phyloP scores from a whole-genome alignment of 352 stramenopile species.

The Stramenopiles sp. region DNA sequence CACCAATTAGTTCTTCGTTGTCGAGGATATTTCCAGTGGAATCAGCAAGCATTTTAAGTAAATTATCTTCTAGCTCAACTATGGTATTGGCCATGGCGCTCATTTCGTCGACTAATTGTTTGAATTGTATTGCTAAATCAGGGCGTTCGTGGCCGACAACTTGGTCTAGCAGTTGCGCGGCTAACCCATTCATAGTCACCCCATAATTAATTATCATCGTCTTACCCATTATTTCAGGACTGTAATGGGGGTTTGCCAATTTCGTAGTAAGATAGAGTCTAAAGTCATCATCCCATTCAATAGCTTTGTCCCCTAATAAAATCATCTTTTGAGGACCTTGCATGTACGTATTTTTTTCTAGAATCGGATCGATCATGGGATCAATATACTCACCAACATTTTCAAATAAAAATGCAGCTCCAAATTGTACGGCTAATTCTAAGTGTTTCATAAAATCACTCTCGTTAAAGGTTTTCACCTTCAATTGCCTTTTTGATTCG shows the following conservation, averaged over 20 bases:
- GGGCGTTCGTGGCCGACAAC: conserved; percentile 72
- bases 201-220: conserved; percentile 89
- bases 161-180: conserved; percentile 76
- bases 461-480: conserved; percentile 73
- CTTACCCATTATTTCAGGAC: conserved; percentile 81
- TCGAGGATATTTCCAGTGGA: conserved; percentile 76
- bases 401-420: conserved; percentile 81
- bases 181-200: conserved; percentile 67
- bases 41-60: conserved; percentile 64
- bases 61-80: conserved; percentile 68
- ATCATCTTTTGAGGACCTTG: conserved; percentile 67
- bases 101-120: conserved; percentile 70
- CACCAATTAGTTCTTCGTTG: conserved; percentile 80
- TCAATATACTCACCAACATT: conserved; percentile 80
- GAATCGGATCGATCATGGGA: conserved; percentile 72
- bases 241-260: conserved; percentile 77
- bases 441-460: conserved; percentile 82
- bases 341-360: conserved; percentile 76
- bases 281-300: conserved; percentile 79
- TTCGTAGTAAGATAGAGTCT: conserved; percentile 81
- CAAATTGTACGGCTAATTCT: conserved; percentile 80
- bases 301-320: conserved; percentile 73
- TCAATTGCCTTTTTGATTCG: conserved; percentile 61
- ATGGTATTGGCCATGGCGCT: conserved; percentile 71
- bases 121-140: conserved; percentile 75